These are phyloP conservation scores for Saccharomyces jurei DNA, from an alignment of 805 yeast species.

Conservation along the genomic window DNA sequence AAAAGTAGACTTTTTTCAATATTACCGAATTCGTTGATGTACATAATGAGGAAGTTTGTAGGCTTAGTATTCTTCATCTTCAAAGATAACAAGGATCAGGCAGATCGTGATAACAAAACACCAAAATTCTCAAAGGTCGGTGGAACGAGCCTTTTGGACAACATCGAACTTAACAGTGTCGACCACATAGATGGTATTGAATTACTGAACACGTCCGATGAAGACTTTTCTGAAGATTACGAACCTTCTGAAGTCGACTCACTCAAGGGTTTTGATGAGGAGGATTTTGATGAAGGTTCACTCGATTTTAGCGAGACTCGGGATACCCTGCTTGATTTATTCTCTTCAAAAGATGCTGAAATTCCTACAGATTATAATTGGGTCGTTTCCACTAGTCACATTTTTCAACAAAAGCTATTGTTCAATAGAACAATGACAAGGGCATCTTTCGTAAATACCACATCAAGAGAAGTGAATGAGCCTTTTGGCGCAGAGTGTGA, in stretches of 20 bases:
- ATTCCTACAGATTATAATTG: neutral
- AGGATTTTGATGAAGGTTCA: neutral
- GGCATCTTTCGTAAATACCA: neutral
- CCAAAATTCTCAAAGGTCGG: neutral
- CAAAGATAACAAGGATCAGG: neutral
- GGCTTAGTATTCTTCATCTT: neutral
- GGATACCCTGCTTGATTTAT: neutral
- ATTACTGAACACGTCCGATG: neutral
- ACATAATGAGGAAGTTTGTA: neutral
- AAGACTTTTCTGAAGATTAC: neutral
- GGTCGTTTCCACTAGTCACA: neutral
- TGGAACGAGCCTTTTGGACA: neutral
- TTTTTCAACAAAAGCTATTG: neutral
- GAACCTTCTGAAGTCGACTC: neutral
- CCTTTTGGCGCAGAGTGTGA: conserved; percentile 7
- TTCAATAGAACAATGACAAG: neutral
- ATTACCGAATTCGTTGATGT: neutral
- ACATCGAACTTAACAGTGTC: neutral
- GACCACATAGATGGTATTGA: neutral
- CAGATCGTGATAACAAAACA: neutral
- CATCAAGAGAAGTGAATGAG: neutral
- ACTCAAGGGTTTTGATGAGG: neutral
- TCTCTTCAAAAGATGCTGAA: neutral
- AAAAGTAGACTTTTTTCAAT: neutral
- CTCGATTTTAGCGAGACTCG: neutral